These are phyloP conservation scores for Musa schizocarpa DNA, from an alignment of 176 grass and related monocot genomes.

Conservation along the genomic window DNA sequence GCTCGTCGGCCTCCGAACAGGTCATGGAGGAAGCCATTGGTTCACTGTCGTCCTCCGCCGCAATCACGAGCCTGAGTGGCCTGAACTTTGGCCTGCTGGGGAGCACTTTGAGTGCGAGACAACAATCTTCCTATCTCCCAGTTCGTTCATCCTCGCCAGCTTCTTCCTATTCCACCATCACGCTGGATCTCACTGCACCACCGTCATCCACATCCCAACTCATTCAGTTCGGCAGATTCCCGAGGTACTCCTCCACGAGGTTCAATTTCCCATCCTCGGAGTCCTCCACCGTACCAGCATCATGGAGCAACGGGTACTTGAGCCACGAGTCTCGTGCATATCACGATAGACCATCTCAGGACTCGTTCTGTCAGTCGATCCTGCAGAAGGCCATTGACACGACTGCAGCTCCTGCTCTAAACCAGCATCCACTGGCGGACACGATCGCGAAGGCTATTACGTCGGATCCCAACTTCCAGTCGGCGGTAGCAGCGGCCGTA, in stretches of 20 bases:
- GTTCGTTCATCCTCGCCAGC: conserved; percentile 28
- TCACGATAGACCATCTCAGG: conserved; percentile 13
- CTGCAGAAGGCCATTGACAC: conserved; percentile 18
- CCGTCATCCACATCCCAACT: neutral
- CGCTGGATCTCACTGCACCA: conserved; percentile 50
- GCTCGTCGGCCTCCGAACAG: conserved; percentile 1
- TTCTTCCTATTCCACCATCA: conserved; percentile 50
- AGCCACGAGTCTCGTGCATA: conserved; percentile 17
- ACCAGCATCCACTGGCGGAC: conserved; percentile 43
- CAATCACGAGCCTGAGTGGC: conserved; percentile 16
- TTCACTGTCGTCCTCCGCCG: neutral
- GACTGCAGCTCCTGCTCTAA: neutral
- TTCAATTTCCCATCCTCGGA: conserved; percentile 6
- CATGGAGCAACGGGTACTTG: conserved; percentile 45
- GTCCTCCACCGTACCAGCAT: conserved; percentile 18
- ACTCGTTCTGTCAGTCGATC: conserved; percentile 29
- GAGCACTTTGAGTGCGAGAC: neutral
- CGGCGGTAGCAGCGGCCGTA: conserved; percentile 53
- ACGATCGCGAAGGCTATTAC: conserved; percentile 78
- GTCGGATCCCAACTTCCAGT: conserved; percentile 63
- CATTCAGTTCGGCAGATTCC: conserved; percentile 13
- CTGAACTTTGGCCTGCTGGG: conserved; percentile 19
- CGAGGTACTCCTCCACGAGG: neutral
- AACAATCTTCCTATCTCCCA: neutral
- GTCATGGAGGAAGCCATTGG: neutral